Conservation (phyloP, 805 yeast species). For the Tetrapisispora arboricola region DNA sequence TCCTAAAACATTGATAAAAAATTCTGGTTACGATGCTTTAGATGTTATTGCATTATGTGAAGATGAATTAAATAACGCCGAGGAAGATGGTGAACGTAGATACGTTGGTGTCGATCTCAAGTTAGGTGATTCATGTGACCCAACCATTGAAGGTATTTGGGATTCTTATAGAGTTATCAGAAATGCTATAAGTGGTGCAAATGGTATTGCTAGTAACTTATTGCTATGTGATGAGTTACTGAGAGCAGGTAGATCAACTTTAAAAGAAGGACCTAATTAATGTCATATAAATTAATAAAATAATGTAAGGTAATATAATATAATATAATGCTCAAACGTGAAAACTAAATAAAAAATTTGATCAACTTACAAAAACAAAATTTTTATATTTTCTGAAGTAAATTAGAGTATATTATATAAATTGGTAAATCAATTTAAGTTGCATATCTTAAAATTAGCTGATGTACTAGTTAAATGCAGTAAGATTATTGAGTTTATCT, state of each 20-base stretch:
- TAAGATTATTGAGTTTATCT: too few relatives aligned
- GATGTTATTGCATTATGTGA: constrained; percentile 84
- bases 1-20: constrained; percentile 86
- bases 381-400: too few relatives aligned
- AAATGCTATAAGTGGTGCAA: constrained; percentile 85
- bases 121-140: constrained; percentile 94
- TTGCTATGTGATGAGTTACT: constrained; percentile 90
- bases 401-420: too few relatives aligned
- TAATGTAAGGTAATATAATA: not conserved
- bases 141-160: constrained; percentile 90
- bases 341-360: too few relatives aligned
- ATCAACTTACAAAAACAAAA: too few relatives aligned
- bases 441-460: too few relatives aligned
- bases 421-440: too few relatives aligned
- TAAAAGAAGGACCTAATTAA: constrained; percentile 44
- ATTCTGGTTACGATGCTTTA: constrained; percentile 88
- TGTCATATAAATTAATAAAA: not conserved
- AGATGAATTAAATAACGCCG: constrained; percentile 39
- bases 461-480: too few relatives aligned
- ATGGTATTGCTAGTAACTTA: constrained; percentile 87
- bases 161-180: constrained; percentile 91
- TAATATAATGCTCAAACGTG: not conserved
- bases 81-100: constrained; percentile 64
- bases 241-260: constrained; percentile 91
- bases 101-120: constrained; percentile 84